Evolutionary conservation across 768 basidiomycete species (phyloP), one percentile per base, ranked within the genome.

Genomic region (Hygrophoropsis aurantiaca): DNA sequence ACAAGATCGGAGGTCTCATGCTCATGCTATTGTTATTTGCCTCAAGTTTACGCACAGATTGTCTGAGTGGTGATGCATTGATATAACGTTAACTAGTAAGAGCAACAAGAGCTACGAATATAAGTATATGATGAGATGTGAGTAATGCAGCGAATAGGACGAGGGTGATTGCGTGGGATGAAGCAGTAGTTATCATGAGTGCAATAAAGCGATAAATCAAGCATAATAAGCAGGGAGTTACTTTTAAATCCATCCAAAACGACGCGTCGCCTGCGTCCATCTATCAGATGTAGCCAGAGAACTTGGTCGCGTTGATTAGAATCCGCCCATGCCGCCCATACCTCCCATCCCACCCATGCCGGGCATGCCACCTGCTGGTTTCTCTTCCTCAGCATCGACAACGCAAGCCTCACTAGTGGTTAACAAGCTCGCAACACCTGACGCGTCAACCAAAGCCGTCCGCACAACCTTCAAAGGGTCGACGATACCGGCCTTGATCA

Each of bases 391-490:
- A 11, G 85, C 90, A 41, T 97, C 93, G 19, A 97, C 94, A 33
- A 98, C 80, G 64, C 90, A 89, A 34, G 82, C 86, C 74, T 98
- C 94, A 57, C 86, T 90, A 42, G 94, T 98, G 40, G 93, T 93
- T 69, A 97, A 73, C 66, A 98, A 71, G 52, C 84, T 88, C 3
- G 94, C 92, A n/a, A 97, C 94, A 61, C 95, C 94, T 19, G 80
- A 75, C 0, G 95, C 94, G 63, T 98, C 94, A 2, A 94, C 83
- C 23, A 97, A 75, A 2, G 93, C 93, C 3, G 93, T 95, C 58
- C 91, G 75, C 42, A 97, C 94, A 42, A 98, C 95, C 81, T 95
- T 95, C 51, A 94, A 74, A 1, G 94, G 94, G 72, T 98, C 95
- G 37, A 97, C 86, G 57, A 98, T 97, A 60, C 95, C 95, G 23